phyloP scores from a whole-genome alignment of 2,329 filamentous ascomycete species.

The Lachnellula arida region DNA sequence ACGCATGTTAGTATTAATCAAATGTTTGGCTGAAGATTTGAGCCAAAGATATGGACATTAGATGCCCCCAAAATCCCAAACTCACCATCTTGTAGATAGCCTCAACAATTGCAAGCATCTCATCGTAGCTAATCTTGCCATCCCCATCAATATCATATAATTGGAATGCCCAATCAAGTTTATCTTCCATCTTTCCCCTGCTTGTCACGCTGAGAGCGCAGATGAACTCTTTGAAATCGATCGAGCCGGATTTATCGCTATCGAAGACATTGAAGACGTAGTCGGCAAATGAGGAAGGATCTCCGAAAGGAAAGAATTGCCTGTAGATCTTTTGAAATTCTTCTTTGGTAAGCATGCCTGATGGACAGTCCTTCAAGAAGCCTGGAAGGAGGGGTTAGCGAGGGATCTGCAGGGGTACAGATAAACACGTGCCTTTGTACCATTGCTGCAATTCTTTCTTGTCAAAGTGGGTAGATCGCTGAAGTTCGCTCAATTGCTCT shows the following conservation, averaged over 20 bases:
- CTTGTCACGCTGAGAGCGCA: conserved; percentile 95
- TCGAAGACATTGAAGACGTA: conserved; percentile 99
- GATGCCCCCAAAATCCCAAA: conserved; percentile 1
- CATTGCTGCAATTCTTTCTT: conserved; percentile 99
- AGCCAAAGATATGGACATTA: background rate
- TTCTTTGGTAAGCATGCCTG: conserved; percentile 93
- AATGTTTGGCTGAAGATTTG: background rate
- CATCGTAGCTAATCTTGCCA: conserved; percentile 97
- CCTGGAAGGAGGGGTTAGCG: conserved; percentile 46
- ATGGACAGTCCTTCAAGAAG: conserved; percentile 97
- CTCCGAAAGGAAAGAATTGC: conserved; percentile 98
- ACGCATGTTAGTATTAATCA: conserved; percentile 4
- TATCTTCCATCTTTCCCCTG: conserved; percentile 98
- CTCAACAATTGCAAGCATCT: conserved; percentile 98
- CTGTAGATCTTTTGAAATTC: conserved; percentile 99
- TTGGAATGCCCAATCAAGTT: conserved; percentile 98
- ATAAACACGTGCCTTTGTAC: conserved; percentile 81
- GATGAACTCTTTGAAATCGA: conserved; percentile 99
- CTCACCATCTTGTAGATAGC: conserved; percentile 99
- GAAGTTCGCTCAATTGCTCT: conserved; percentile 90
- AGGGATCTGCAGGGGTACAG: background rate
- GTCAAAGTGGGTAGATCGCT: conserved; percentile 97
- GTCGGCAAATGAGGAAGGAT: conserved; percentile 94
- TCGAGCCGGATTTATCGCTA: conserved; percentile 92
- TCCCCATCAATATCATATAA: conserved; percentile 98